These are phyloP conservation scores for Monilinia aucupariae DNA, from an alignment of 2,329 filamentous ascomycete species.

Conservation along the genomic window DNA sequence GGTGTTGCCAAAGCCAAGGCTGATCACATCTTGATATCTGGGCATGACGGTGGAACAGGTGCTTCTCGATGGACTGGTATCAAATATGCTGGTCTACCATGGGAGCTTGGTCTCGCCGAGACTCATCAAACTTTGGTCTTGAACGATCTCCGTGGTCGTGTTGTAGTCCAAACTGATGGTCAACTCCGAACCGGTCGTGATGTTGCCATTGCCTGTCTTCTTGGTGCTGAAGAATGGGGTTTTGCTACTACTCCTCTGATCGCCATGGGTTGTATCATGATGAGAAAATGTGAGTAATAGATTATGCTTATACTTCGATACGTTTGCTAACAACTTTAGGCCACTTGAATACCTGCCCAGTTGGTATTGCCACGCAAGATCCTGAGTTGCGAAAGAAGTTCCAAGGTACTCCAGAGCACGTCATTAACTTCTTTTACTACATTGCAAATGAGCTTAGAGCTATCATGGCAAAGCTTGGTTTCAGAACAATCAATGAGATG, in stretches of 20 bases:
- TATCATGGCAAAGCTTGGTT: conserved; percentile 93
- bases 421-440: conserved; percentile 95
- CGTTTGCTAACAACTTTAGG: conserved; percentile 19
- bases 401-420: conserved; percentile 84
- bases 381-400: conserved; percentile 94
- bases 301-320: not conserved
- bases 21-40: conserved; percentile 93
- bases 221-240: conserved; percentile 97
- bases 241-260: conserved; percentile 94
- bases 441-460: conserved; percentile 91
- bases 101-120: conserved; percentile 94
- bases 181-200: conserved; percentile 89
- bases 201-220: conserved; percentile 86
- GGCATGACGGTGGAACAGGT: conserved; percentile 94
- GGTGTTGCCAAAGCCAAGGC: conserved; percentile 97
- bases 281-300: conserved; percentile 56
- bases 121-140: conserved; percentile 94
- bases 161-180: conserved; percentile 93
- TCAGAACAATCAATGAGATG: conserved; percentile 97
- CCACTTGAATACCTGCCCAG: conserved; percentile 68
- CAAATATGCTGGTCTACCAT: conserved; percentile 95
- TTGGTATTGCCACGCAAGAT: conserved; percentile 93
- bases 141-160: conserved; percentile 91
- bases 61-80: conserved; percentile 97
- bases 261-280: conserved; percentile 95